phyloP scores from a whole-genome alignment of 2,329 filamentous ascomycete species.

The Zasmidium citrigriseum region DNA sequence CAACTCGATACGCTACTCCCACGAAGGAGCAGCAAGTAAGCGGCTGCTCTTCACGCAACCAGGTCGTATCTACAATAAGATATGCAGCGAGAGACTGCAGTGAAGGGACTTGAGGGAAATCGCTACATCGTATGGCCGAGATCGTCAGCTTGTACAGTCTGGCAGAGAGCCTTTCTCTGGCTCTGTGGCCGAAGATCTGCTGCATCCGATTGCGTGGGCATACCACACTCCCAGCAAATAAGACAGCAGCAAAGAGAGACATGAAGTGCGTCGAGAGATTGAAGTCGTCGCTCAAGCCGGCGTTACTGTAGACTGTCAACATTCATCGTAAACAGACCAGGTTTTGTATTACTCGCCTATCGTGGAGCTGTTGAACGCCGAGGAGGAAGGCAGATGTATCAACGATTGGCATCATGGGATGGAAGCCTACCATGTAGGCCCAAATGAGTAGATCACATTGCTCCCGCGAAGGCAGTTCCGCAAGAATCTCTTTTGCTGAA shows the following conservation, averaged over 20 bases:
- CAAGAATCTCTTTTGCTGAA: conserved; percentile 14
- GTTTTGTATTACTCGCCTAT: too few species aligned
- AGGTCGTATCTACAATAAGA: conserved; percentile 35
- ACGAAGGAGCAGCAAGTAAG: conserved; percentile 51
- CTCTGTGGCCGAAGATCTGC: conserved; percentile 17
- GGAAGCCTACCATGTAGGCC: conserved; percentile 21
- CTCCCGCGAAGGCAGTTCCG: conserved; percentile 13
- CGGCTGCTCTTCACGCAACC: conserved; percentile 51
- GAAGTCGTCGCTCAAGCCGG: too few species aligned
- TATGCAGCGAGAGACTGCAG: conserved; percentile 48
- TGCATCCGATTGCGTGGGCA: conserved; percentile 18
- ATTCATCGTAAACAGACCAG: too few species aligned
- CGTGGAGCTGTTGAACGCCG: not conserved
- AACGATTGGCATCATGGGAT: conserved; percentile 17
- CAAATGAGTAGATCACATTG: conserved; percentile 18
- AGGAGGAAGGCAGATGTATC: conserved; percentile 14
- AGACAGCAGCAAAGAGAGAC: conserved; percentile 18
- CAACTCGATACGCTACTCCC: conserved; percentile 48
- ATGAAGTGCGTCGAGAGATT: conserved; percentile 13
- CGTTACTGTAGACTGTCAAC: too few species aligned
- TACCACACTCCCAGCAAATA: conserved; percentile 23
- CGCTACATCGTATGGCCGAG: conserved; percentile 16
- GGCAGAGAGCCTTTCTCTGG: conserved; percentile 17
- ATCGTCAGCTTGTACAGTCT: conserved; percentile 19
- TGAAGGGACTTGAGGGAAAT: conserved; percentile 48